phyloP scores from a whole-genome alignment of 495 filamentous ascomycete species.

The Penicillium paxilli region DNA sequence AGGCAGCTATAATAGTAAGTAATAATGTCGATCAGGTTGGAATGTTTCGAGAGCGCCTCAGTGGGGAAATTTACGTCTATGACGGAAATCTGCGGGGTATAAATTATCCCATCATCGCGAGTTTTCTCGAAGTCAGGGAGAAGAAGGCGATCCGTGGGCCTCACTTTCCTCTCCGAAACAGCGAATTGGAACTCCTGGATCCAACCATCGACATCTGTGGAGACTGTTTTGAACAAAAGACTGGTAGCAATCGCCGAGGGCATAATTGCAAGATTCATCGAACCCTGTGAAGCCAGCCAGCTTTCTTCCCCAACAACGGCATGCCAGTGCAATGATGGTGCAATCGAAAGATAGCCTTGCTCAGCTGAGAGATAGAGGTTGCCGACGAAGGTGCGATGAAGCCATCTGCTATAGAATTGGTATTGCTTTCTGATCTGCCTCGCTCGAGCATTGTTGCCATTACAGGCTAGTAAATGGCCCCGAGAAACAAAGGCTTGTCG shows the following conservation, averaged over 20 bases:
- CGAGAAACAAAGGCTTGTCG: not conserved
- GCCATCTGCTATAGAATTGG: constrained; percentile 3
- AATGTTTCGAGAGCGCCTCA: too few relatives aligned
- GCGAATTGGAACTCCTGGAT: not conserved
- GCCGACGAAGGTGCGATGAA: not conserved
- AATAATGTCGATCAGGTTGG: too few relatives aligned
- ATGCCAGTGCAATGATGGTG: constrained; percentile 5
- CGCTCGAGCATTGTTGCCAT: not conserved
- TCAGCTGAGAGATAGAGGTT: constrained; percentile 4
- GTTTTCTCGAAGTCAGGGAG: not conserved
- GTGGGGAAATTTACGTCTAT: not conserved
- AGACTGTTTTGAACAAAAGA: not conserved
- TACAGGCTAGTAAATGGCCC: not conserved
- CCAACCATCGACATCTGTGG: not conserved
- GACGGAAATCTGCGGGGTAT: not conserved
- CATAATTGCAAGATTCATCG: too few relatives aligned
- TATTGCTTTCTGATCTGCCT: constrained; percentile 4
- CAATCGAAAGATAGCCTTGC: constrained; percentile 2
- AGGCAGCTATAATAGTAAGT: too few relatives aligned
- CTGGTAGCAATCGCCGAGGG: too few relatives aligned
- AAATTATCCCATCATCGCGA: too few relatives aligned
- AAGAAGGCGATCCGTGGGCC: not conserved
- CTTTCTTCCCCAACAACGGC: not conserved
- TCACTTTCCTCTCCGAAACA: not conserved
- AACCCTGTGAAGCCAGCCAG: too few relatives aligned